Evolutionary conservation across 2,329 filamentous ascomycete species (phyloP).

Genomic region (Cladosporium austrohemisphaericum): DNA sequence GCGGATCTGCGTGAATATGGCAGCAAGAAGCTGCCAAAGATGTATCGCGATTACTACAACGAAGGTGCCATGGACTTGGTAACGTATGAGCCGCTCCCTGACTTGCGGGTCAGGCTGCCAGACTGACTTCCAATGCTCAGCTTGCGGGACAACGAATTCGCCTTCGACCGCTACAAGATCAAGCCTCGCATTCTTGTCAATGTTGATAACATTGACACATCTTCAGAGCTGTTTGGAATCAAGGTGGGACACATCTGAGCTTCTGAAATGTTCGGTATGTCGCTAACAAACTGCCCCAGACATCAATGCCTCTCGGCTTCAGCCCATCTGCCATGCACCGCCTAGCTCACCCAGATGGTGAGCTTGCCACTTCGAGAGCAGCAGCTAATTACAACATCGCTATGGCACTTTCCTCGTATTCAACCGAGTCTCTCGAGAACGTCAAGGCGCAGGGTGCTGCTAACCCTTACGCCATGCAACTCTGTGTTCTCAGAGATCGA

Average conservation of each 20-base stretch:
- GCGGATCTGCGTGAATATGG: constrained; percentile 16
- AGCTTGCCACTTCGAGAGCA: constrained; percentile 48
- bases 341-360: constrained; percentile 51
- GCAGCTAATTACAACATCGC: constrained; percentile 42
- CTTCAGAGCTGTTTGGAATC: constrained; percentile 45
- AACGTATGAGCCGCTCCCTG: neutral
- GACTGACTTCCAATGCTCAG: constrained; percentile 39
- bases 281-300: neutral
- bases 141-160: constrained; percentile 48
- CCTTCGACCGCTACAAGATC: constrained; percentile 47
- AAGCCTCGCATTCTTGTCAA: constrained; percentile 37
- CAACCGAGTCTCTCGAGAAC: constrained; percentile 50
- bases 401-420: constrained; percentile 50
- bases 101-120: constrained; percentile 32
- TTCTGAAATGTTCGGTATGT: neutral
- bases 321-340: constrained; percentile 52
- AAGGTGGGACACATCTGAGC: constrained; percentile 34
- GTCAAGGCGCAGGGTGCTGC: constrained; percentile 42
- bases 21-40: constrained; percentile 18
- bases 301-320: constrained; percentile 50
- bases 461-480: constrained; percentile 52
- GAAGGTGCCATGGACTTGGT: constrained; percentile 29
- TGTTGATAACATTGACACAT: constrained; percentile 39
- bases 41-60: constrained; percentile 37
- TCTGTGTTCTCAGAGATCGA: constrained; percentile 53